These are phyloP conservation scores for Blastocystis sp. DNA, from an alignment of 352 stramenopile genomes.

Conservation along the genomic window DNA sequence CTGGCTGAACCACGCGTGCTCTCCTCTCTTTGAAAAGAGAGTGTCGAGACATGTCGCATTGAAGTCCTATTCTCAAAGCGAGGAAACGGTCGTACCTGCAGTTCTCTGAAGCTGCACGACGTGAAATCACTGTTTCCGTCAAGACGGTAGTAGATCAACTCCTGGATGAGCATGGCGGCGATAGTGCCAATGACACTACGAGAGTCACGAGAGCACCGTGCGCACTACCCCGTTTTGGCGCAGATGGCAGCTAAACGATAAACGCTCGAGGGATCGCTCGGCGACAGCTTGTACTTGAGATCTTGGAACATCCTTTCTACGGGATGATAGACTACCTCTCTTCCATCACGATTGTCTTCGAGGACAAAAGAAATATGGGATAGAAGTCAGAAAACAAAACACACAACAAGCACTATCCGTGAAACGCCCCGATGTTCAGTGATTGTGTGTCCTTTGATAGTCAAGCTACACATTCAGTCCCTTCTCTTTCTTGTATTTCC, in stretches of 20 bases:
- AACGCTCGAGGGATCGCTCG: constrained; percentile 35
- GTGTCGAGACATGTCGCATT: constrained; percentile 34
- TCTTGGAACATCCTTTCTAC: neutral
- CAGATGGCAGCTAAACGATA: constrained; percentile 25
- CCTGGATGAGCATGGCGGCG: constrained; percentile 19
- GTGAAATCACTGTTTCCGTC: neutral
- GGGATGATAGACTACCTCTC: neutral
- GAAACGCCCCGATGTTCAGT: neutral
- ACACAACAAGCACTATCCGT: neutral
- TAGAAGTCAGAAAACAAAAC: neutral
- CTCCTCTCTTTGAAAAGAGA: constrained; percentile 4
- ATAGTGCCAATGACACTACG: constrained; percentile 44
- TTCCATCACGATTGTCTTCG: neutral
- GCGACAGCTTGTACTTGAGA: constrained; percentile 25
- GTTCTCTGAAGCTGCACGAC: constrained; percentile 9
- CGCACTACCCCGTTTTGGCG: constrained; percentile 14
- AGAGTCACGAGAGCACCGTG: neutral
- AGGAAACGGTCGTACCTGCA: neutral
- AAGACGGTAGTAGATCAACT: neutral
- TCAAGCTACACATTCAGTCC: neutral
- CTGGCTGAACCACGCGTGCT: neutral
- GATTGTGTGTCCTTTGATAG: neutral
- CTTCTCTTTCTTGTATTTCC: too few species aligned
- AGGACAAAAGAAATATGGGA: constrained; percentile 46
- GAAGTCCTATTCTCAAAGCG: constrained; percentile 21